Percentiles rank a stretch among this genome's conserved stretches.
These are phyloP conservation scores for Paracorniculantispora psalliotae DNA, from an alignment of 2,329 filamentous ascomycete genomes.

Conservation along the genomic window DNA sequence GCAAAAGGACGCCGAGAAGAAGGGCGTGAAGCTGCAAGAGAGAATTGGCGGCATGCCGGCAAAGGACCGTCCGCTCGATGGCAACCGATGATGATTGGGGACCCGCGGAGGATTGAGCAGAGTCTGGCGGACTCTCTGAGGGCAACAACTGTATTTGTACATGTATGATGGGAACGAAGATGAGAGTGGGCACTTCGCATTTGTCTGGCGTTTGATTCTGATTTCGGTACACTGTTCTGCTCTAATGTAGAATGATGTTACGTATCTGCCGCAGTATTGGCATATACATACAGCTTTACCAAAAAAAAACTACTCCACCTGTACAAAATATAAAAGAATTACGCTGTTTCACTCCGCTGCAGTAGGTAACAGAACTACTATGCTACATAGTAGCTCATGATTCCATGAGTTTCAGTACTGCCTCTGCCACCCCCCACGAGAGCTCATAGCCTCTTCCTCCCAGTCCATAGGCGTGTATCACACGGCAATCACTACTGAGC, in stretches of 20 bases:
- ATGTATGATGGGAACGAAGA: slow-evolving; percentile 9
- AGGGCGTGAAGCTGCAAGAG: slow-evolving; percentile 39
- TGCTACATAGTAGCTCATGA: not conserved
- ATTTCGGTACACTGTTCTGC: not conserved
- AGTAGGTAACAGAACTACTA: slow-evolving; percentile 18
- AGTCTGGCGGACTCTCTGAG: not conserved
- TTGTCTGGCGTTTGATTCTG: slow-evolving; percentile 13
- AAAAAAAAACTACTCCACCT: slow-evolving; percentile 6
- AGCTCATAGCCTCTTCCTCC: slow-evolving; percentile 54
- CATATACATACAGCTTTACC: slow-evolving; percentile 3
- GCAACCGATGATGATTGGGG: slow-evolving; percentile 5
- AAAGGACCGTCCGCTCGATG: slow-evolving; percentile 29
- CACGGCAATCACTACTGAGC: slow-evolving; percentile 20
- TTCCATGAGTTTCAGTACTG: slow-evolving; percentile 24
- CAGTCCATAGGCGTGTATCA: slow-evolving; percentile 52
- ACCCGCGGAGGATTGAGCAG: not conserved
- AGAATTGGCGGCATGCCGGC: slow-evolving; percentile 50
- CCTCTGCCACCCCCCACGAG: slow-evolving; percentile 52
- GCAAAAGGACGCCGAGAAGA: slow-evolving; percentile 47
- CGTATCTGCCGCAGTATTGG: not conserved
- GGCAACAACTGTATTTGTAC: slow-evolving; percentile 2
- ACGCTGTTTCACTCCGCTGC: slow-evolving; percentile 25
- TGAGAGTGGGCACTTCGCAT: slow-evolving; percentile 8
- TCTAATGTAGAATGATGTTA: not conserved
- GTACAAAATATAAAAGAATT: slow-evolving; percentile 1